phyloP scores from a whole-genome alignment of 768 basidiomycete genomes.

The Tulasnella sp. region DNA sequence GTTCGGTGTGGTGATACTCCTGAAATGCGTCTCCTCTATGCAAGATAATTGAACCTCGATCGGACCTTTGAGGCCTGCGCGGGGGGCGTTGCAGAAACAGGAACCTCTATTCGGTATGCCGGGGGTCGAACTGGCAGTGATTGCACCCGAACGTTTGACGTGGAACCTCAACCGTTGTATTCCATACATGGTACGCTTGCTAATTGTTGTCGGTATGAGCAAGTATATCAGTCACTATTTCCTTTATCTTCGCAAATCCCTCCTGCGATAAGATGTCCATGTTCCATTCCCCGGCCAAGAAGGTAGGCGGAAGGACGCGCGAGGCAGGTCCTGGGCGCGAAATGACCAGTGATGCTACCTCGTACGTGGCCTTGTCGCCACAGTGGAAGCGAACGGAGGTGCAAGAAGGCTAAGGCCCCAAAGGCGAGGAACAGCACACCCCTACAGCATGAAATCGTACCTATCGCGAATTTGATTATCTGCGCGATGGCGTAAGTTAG shows the following conservation, averaged over 20 bases:
- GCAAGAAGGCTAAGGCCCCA: constrained; percentile 30
- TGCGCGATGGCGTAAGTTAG: constrained; percentile 25
- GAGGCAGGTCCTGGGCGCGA: constrained; percentile 20
- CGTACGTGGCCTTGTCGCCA: constrained; percentile 24
- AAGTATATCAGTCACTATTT: constrained; percentile 23
- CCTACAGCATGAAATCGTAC: constrained; percentile 25
- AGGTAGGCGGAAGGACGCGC: constrained; percentile 20
- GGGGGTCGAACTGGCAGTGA: no score
- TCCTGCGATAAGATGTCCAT: constrained; percentile 28
- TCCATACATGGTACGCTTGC: no score
- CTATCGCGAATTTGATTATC: constrained; percentile 27
- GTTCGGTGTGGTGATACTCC: no score
- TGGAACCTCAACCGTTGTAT: no score
- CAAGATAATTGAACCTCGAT: no score
- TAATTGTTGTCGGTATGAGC: not conserved
- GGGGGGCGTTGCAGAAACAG: no score
- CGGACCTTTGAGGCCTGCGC: no score
- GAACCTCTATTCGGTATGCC: no score
- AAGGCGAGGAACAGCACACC: constrained; percentile 26
- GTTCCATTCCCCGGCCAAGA: constrained; percentile 27
- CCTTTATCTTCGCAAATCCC: constrained; percentile 28
- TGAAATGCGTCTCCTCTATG: no score
- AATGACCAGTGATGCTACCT: constrained; percentile 21
- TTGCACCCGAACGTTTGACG: no score
- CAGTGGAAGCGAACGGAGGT: constrained; percentile 31